Evolutionary conservation across 2,329 filamentous ascomycete genomes (phyloP), one percentile per base, ranked within the genome.

Genomic region (Sarocladium kiliense): DNA sequence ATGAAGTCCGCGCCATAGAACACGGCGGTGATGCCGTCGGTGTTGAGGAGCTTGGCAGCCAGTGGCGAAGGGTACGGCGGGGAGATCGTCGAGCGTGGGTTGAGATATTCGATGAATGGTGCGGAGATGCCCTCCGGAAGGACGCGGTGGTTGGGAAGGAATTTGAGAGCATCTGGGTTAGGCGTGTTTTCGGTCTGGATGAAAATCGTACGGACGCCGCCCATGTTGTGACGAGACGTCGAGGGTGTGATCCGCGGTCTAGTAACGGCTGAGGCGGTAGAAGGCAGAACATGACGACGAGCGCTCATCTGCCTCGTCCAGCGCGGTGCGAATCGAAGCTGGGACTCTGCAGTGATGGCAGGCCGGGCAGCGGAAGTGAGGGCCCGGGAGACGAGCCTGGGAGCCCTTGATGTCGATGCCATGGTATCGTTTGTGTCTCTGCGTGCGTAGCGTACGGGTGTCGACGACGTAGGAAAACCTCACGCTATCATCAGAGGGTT

Each of bases 1-100:
- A 99, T 97, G 76, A 96, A 97, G 70, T 99, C 92, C 32, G 84
- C 76, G 54, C 93, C 94, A 73, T 96, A 97, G 74, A 97, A 97
- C 21, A 99, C 89, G 2, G 90, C 87, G 2, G 88, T 92, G n/a
- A 97, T 88, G 44, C 94, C 94, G 67, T 97, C 94, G 58, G 97
- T 88, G 68, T 90, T 92, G 79, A 97, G 87, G 53, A 99, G 81
- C 70, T 91, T 86, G 32, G 92, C 88, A 4, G 94, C 94, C 41
- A 99, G 83, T 18, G 91, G 92, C 19, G 93, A 97, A 3, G 93
- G 91, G 68, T 97, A 84, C 1, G 93, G 93, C 21, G 92, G 88
- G 25, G 91, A 81, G 60, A 97, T 85, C 3, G 94, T 97, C 36
- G 90, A 87, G 55, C 94, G 88, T 34, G 94, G 91, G 62, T 84